Evolutionary conservation across 306 rosid species (phyloP).

Genomic region (Arachis hypogaea): DNA sequence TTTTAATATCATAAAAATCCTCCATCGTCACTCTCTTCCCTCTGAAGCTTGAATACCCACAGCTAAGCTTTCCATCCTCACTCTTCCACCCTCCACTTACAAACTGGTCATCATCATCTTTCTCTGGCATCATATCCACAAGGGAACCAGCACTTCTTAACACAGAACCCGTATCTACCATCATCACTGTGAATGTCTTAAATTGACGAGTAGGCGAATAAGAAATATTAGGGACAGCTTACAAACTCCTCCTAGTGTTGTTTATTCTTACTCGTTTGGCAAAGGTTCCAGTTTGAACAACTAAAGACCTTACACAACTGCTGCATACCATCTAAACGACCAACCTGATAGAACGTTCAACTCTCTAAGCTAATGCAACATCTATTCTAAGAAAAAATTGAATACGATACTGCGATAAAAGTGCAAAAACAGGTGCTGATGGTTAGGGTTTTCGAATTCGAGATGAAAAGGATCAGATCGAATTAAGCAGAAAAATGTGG

Average conservation of each 20-base stretch:
- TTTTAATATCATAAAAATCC: too few species aligned
- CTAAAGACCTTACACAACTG: slow-evolving; percentile 51
- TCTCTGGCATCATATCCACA: too few species aligned
- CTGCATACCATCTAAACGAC: background rate
- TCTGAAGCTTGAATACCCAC: too few species aligned
- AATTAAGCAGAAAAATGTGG: background rate
- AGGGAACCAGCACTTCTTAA: too few species aligned
- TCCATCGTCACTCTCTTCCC: too few species aligned
- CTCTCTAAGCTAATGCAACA: slow-evolving; percentile 28
- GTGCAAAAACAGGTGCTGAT: slow-evolving; percentile 22
- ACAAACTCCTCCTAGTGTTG: slow-evolving; percentile 47
- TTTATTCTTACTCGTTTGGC: slow-evolving; percentile 39
- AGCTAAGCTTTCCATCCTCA: too few species aligned
- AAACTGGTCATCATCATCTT: too few species aligned
- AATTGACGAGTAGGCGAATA: too few species aligned
- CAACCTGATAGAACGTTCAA: slow-evolving; percentile 8
- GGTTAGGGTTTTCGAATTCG: background rate
- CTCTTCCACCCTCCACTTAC: too few species aligned
- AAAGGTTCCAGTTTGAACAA: slow-evolving; percentile 57
- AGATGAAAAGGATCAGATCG: slow-evolving; percentile 34
- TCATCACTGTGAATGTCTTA: too few species aligned
- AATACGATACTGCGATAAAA: slow-evolving; percentile 16
- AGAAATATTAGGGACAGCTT: too few species aligned
- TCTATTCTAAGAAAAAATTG: background rate
- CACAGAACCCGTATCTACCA: too few species aligned